Percentiles rank a stretch among this genome's conserved stretches.
phyloP scores from a whole-genome alignment of 78 protist genomes.

The Creolimax fragrantissima region DNA sequence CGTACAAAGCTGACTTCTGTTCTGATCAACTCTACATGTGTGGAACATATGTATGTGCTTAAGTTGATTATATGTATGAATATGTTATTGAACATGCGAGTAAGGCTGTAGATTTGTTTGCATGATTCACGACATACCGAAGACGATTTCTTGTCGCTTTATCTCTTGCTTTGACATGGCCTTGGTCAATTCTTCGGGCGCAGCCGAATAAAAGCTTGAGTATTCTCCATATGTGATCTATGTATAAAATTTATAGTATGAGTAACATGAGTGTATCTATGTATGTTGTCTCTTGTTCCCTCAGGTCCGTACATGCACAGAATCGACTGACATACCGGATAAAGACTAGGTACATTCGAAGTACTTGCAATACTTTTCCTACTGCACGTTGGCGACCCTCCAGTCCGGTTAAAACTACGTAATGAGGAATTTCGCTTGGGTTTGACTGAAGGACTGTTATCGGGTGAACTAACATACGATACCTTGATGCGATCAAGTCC shows the following conservation, averaged over 20 bases:
- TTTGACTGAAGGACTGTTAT: neutral
- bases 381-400: neutral
- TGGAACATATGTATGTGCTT: neutral
- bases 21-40: neutral
- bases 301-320: neutral
- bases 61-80: neutral
- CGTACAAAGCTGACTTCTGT: neutral
- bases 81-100: neutral
- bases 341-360: neutral
- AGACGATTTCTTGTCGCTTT: neutral
- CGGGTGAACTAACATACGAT: neutral
- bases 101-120: neutral
- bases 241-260: neutral
- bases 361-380: neutral
- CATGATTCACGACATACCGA: neutral
- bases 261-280: neutral
- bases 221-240: neutral
- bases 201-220: neutral
- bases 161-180: neutral
- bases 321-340: neutral
- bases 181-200: neutral
- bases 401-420: neutral
- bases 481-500: neutral
- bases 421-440: neutral
- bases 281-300: neutral